These are phyloP conservation scores for Globisporangium paddicum DNA, from an alignment of 352 stramenopile genomes.

Conservation along the genomic window DNA sequence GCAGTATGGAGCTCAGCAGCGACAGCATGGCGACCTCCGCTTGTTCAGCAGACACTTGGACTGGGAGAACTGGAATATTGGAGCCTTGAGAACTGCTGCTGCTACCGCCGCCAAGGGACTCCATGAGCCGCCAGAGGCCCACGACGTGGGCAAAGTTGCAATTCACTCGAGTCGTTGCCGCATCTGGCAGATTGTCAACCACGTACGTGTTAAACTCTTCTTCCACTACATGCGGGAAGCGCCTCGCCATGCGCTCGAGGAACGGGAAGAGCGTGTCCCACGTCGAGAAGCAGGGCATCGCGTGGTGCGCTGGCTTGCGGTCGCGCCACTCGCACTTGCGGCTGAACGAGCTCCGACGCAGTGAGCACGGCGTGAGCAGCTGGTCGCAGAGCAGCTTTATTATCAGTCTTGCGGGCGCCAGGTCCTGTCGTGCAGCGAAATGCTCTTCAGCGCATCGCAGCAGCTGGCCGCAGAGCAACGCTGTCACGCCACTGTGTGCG, in stretches of 20 bases:
- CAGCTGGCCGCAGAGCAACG: conserved; percentile 48
- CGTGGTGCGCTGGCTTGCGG: conserved; percentile 48
- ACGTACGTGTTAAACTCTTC: conserved; percentile 16
- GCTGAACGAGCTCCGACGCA: conserved; percentile 16
- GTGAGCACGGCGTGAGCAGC: conserved; percentile 30
- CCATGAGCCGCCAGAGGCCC: conserved; percentile 49
- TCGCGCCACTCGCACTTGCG: conserved; percentile 45
- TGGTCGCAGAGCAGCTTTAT: conserved; percentile 42
- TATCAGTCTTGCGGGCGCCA: conserved; percentile 11
- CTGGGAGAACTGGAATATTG: not conserved
- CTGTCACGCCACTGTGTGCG: conserved; percentile 43
- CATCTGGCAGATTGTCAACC: not conserved
- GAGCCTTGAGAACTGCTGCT: not conserved
- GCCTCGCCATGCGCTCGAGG: conserved; percentile 28
- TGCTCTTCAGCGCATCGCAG: conserved; percentile 20
- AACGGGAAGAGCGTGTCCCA: conserved; percentile 63
- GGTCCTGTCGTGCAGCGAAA: conserved; percentile 9
- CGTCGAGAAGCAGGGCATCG: conserved; percentile 53
- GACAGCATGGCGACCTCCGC: conserved; percentile 1
- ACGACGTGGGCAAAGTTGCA: conserved; percentile 59
- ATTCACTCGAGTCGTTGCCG: conserved; percentile 25
- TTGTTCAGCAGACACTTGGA: conserved; percentile 12
- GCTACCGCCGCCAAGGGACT: conserved; percentile 24
- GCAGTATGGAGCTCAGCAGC: conserved; percentile 17
- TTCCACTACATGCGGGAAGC: conserved; percentile 21